Conservation (phyloP, 768 basidiomycete species). For the Astraeus odoratus region DNA sequence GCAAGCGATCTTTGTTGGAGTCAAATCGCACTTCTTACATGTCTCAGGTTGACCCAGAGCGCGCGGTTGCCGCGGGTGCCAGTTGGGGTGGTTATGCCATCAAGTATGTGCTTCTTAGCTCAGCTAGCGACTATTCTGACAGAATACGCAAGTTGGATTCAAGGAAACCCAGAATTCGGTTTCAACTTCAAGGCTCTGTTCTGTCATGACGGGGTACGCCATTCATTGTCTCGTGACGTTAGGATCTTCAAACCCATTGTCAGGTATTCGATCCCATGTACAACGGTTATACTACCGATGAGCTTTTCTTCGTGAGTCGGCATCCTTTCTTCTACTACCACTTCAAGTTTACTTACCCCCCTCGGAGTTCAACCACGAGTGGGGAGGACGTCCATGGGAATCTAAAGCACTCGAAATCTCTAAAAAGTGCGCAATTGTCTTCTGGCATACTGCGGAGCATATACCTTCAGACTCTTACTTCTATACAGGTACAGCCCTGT, state of each 20-base stretch:
- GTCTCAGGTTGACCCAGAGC: constrained; percentile 55
- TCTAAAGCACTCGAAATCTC: constrained; percentile 44
- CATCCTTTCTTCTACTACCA: not conserved
- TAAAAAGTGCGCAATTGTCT: constrained; percentile 40
- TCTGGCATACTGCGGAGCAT: not conserved
- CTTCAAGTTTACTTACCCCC: constrained; percentile 1
- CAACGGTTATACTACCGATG: constrained; percentile 86
- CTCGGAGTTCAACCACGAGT: constrained; percentile 78
- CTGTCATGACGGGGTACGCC: constrained; percentile 79
- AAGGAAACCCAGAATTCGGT: constrained; percentile 84
- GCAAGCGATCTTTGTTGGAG: constrained; percentile 26
- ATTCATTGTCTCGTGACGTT: not conserved
- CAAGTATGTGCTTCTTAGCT: constrained; percentile 45
- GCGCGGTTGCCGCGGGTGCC: constrained; percentile 73
- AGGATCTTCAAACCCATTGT: not conserved
- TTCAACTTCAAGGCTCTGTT: constrained; percentile 90
- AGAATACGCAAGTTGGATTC: constrained; percentile 67
- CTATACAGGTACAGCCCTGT: constrained; percentile 61
- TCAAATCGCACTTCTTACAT: not conserved
- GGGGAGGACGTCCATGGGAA: constrained; percentile 80
- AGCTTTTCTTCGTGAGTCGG: constrained; percentile 75
- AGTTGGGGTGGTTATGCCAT: constrained; percentile 87
- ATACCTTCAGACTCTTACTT: not conserved
- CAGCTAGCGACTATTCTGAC: constrained; percentile 2
- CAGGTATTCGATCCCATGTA: constrained; percentile 72